Percentiles rank a stretch among this genome's conserved stretches.
Evolutionary conservation across 2,329 filamentous ascomycete species (phyloP).

Genomic region (Sporothrix schenckii): DNA sequence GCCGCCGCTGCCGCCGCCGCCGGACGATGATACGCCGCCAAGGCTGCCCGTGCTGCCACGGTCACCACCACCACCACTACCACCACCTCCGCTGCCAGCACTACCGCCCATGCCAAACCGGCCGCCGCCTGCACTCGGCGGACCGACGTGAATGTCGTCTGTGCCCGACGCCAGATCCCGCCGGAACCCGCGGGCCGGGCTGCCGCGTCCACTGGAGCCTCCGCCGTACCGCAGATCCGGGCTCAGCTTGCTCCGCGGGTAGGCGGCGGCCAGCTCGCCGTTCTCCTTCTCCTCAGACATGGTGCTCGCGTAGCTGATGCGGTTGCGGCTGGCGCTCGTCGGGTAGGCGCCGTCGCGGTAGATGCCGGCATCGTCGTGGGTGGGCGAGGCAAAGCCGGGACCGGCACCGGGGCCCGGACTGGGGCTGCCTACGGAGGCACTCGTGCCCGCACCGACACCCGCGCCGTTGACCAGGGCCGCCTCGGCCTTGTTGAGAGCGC

Average conservation of each 20-base stretch:
- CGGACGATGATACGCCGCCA: slow-evolving; percentile 32
- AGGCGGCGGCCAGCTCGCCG: slow-evolving; percentile 49
- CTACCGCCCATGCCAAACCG: neutral
- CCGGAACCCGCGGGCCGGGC: slow-evolving; percentile 60
- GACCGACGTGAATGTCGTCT: slow-evolving; percentile 35
- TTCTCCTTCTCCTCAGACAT: slow-evolving; percentile 80
- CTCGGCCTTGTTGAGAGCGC: slow-evolving; percentile 70
- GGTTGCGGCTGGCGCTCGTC: slow-evolving; percentile 48
- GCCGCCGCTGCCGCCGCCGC: slow-evolving; percentile 29
- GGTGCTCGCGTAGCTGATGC: slow-evolving; percentile 65
- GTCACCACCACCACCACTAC: neutral
- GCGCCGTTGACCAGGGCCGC: slow-evolving; percentile 40
- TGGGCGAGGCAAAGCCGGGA: slow-evolving; percentile 53
- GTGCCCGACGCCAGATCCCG: slow-evolving; percentile 38
- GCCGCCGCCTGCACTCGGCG: slow-evolving; percentile 33
- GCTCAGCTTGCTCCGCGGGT: slow-evolving; percentile 57
- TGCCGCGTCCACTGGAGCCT: slow-evolving; percentile 59
- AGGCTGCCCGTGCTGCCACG: neutral
- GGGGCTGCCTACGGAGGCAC: no score
- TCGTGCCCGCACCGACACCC: neutral
- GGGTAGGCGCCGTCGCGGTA: slow-evolving; percentile 57
- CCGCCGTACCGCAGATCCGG: slow-evolving; percentile 56
- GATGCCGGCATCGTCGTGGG: slow-evolving; percentile 62
- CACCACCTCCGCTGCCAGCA: neutral
- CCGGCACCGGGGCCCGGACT: slow-evolving; percentile 40